Percentiles rank a stretch among this genome's conserved stretches.
These are phyloP conservation scores for Geoglossum glabrum DNA, from an alignment of 495 filamentous ascomycete genomes.

Conservation along the genomic window DNA sequence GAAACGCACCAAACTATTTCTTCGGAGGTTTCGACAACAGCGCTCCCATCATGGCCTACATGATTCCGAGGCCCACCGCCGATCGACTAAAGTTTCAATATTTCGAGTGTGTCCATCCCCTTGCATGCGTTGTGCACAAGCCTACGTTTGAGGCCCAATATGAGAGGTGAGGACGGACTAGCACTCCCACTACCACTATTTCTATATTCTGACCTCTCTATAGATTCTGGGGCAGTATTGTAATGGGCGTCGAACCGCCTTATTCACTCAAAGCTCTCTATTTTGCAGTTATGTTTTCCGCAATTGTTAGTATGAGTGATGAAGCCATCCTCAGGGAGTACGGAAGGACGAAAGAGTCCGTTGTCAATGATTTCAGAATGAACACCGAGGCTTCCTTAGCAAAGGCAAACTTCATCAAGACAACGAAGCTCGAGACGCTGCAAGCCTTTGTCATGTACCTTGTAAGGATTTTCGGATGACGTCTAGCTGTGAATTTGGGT, in stretches of 20 bases:
- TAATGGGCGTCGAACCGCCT: slow-evolving; percentile 31
- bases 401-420: slow-evolving; percentile 47
- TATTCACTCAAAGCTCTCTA: slow-evolving; percentile 45
- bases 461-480: slow-evolving; percentile 22
- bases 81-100: slow-evolving; percentile 43
- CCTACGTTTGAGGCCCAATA: slow-evolving; percentile 44
- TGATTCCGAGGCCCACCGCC: slow-evolving; percentile 29
- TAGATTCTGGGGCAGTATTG: slow-evolving; percentile 40
- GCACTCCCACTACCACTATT: neutral
- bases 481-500: neutral
- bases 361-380: slow-evolving; percentile 38
- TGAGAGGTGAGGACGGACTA: neutral
- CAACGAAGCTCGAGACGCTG: slow-evolving; percentile 47
- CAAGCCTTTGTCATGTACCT: slow-evolving; percentile 60
- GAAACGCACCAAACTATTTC: slow-evolving; percentile 35
- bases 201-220: slow-evolving; percentile 5
- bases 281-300: slow-evolving; percentile 46
- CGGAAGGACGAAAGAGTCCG: slow-evolving; percentile 26
- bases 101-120: slow-evolving; percentile 41
- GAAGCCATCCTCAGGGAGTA: slow-evolving; percentile 27
- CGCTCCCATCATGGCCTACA: slow-evolving; percentile 30
- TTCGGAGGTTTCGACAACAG: slow-evolving; percentile 31
- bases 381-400: slow-evolving; percentile 42
- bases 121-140: slow-evolving; percentile 41
- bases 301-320: slow-evolving; percentile 40